phyloP scores from a whole-genome alignment of 495 filamentous ascomycete genomes.

The Gamarada debralockiae region DNA sequence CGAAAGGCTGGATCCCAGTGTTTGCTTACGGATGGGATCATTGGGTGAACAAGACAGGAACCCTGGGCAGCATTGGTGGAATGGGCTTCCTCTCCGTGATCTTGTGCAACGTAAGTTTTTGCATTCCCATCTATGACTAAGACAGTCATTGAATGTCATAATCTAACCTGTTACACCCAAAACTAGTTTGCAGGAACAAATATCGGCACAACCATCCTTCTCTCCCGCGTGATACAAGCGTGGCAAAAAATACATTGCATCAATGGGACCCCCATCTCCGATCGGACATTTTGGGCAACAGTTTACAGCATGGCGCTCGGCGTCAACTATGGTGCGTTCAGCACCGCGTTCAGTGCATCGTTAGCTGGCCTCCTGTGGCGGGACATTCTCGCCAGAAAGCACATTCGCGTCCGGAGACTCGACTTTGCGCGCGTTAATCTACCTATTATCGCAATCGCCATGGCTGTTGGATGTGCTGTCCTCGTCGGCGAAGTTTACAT shows the following conservation, averaged over 20 bases:
- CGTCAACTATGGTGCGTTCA: constrained; percentile 67
- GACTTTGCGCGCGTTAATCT: constrained; percentile 63
- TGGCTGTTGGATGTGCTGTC: constrained; percentile 56
- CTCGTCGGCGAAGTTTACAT: constrained; percentile 59
- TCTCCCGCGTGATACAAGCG: constrained; percentile 59
- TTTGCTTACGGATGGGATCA: constrained; percentile 66
- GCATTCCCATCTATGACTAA: neutral
- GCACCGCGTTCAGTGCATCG: constrained; percentile 61
- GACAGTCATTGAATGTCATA: neutral
- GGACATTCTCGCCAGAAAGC: constrained; percentile 59
- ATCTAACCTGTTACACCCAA: constrained; percentile 12
- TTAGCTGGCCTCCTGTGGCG: constrained; percentile 64
- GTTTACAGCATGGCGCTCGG: constrained; percentile 66
- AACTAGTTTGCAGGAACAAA: constrained; percentile 64
- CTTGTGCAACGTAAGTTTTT: constrained; percentile 58
- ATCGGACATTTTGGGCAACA: constrained; percentile 62
- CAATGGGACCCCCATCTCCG: constrained; percentile 11
- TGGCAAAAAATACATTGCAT: constrained; percentile 55
- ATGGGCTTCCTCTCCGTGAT: constrained; percentile 67
- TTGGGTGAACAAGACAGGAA: constrained; percentile 62
- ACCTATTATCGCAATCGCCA: constrained; percentile 62
- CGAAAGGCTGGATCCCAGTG: constrained; percentile 63
- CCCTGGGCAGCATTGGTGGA: constrained; percentile 57
- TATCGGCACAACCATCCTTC: constrained; percentile 65
- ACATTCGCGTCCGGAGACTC: constrained; percentile 50